phyloP scores from a whole-genome alignment of 2,329 filamentous ascomycete species.

The Claviceps africana region DNA sequence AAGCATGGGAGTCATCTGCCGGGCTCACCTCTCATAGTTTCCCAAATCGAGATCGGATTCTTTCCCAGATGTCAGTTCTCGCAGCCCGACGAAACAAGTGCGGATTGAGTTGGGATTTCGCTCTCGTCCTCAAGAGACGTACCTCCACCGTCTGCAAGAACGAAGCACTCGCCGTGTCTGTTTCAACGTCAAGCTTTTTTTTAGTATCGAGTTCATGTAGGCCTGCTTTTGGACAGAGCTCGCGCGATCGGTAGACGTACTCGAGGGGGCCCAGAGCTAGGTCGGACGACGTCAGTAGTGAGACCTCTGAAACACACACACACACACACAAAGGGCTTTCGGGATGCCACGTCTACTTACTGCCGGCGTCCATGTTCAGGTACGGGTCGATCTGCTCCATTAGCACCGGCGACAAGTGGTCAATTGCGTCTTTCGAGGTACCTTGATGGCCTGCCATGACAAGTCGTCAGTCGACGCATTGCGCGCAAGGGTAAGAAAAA shows the following conservation, averaged over 20 bases:
- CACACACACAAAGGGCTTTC: not conserved
- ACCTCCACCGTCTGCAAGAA: slow-evolving; percentile 66
- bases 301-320: no score
- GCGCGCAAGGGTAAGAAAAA: not conserved
- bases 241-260: slow-evolving; percentile 9
- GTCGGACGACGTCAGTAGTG: not conserved
- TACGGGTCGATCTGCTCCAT: slow-evolving; percentile 31
- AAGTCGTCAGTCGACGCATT: not conserved
- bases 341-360: slow-evolving; percentile 1
- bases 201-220: slow-evolving; percentile 2
- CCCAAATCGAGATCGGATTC: slow-evolving; percentile 38
- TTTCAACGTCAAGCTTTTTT: not conserved
- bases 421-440: not conserved
- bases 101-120: no score
- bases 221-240: no score
- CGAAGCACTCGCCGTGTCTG: slow-evolving; percentile 84
- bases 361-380: slow-evolving; percentile 25
- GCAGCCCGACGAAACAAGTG: not conserved
- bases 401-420: not conserved
- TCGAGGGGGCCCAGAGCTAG: slow-evolving; percentile 16
- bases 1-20: no score
- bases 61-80: slow-evolving; percentile 11
- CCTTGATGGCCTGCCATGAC: not conserved
- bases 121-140: no score
- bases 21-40: slow-evolving; percentile 36